Base-by-base conservation (phyloP, 768 basidiomycete species). In the Pholiota conissans region DNA sequence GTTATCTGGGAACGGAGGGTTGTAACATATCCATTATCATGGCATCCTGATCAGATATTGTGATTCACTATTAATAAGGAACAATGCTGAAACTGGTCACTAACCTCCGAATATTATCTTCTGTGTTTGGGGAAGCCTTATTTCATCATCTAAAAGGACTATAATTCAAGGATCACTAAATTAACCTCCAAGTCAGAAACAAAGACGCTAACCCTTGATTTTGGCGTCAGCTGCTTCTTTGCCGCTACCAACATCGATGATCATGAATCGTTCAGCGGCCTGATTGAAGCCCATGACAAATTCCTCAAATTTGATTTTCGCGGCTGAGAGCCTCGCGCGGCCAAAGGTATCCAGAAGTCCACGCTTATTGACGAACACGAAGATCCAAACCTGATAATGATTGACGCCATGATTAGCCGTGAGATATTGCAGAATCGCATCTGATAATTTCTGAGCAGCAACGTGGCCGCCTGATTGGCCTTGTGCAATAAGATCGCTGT, bases 201-300 rank as follows among this genome's bases (percentile, higher is more conserved):
- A 7, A 42, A 52, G 32, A 37, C 22, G 18, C 67, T 49, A 61
- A 87, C 89, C 85, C 78, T 87, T 88, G 67, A 90, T 82, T 72
- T 90, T 90, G 42, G 84, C 79, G 69, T 90, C 88, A 27, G 86
- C 88, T 3, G 84, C 86, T 75, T 90, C 89, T 72, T 90, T 90
- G 49, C 78, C 83, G 58, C 73, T 74, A 48, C 89, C 89, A 50
- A 87, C 87, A 69, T 90, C 89, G 29, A 87, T 77, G 72, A 90
- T 83, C 51, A 82, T 70, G 67, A 89, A 90, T 40, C 85, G 79
- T 57, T 84, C 83, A 13, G 82, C 74, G 10, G 87, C 84, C 69
- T 87, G 84, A 68, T 88, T 89, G 65, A 90, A 89, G 7, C 89
- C 89, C 50, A 79, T 69, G 54, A 85, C 70, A 65, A 90, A 90